Evolutionary conservation across 768 basidiomycete genomes (phyloP).

Genomic region (Inosperma sp.): DNA sequence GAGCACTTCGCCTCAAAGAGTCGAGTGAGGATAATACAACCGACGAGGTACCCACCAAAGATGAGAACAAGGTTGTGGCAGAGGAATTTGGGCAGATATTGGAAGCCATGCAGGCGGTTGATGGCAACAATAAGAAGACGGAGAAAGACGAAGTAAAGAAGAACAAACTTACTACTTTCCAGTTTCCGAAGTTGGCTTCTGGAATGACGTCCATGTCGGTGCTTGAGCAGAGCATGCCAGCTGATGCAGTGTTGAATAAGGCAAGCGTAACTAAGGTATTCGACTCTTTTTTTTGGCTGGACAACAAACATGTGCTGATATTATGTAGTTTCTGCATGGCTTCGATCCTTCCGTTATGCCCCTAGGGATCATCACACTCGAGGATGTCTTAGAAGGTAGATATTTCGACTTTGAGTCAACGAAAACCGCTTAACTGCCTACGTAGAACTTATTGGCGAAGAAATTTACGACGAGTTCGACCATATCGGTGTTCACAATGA

Average conservation of each 20-base stretch:
- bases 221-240: slow-evolving; percentile 82
- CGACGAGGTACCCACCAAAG: background rate
- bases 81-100: background rate
- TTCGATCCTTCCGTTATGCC: slow-evolving; percentile 82
- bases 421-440: background rate
- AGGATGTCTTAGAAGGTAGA: slow-evolving; percentile 86
- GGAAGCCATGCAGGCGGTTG: background rate
- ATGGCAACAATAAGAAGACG: background rate
- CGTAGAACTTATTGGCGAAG: slow-evolving; percentile 85
- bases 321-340: slow-evolving; percentile 65
- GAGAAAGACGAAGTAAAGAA: slow-evolving; percentile 24
- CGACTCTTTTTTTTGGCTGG: background rate
- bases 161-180: slow-evolving; percentile 32
- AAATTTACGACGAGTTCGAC: slow-evolving; percentile 91
- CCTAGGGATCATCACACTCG: slow-evolving; percentile 87
- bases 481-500: slow-evolving; percentile 63
- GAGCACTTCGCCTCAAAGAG: slow-evolving; percentile 18
- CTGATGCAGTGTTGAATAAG: slow-evolving; percentile 78
- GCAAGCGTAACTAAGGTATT: slow-evolving; percentile 67
- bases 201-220: slow-evolving; percentile 43
- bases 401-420: background rate
- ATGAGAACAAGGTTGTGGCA: slow-evolving; percentile 4
- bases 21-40: slow-evolving; percentile 13
- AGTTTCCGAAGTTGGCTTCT: slow-evolving; percentile 38
- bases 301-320: no score